Conservation (phyloP, 495 filamentous ascomycete species). For the Tetracladium marchalianum region DNA sequence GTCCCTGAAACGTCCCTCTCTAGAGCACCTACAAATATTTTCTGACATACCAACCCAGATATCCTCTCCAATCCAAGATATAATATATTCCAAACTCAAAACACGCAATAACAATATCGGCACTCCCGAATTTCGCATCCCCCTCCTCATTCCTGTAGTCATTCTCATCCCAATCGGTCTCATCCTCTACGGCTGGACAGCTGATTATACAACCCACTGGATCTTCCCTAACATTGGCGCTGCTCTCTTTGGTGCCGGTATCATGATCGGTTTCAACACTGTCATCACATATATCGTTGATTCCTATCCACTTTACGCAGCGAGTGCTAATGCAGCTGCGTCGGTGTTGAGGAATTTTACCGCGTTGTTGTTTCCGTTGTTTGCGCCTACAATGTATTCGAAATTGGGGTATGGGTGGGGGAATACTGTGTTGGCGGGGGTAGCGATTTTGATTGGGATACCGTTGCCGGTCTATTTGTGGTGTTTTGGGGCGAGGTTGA, state of each 20-base stretch:
- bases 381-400: constrained; percentile 48
- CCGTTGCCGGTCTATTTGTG: constrained; percentile 39
- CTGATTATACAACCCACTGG: constrained; percentile 54
- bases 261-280: constrained; percentile 47
- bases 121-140: constrained; percentile 61
- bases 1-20: constrained; percentile 59
- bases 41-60: neutral
- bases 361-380: constrained; percentile 53
- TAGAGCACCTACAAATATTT: constrained; percentile 1
- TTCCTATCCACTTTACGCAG: constrained; percentile 53
- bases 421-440: constrained; percentile 47
- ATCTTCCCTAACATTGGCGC: constrained; percentile 65
- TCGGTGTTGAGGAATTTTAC: constrained; percentile 40
- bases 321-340: constrained; percentile 47
- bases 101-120: constrained; percentile 34
- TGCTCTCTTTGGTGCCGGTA: constrained; percentile 44
- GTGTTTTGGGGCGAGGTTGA: constrained; percentile 29
- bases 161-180: constrained; percentile 51
- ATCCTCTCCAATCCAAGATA: constrained; percentile 20
- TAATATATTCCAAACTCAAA: constrained; percentile 31
- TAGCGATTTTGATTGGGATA: constrained; percentile 32
- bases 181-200: constrained; percentile 66
- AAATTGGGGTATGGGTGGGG: constrained; percentile 46
- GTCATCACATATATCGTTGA: constrained; percentile 51
- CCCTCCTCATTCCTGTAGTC: constrained; percentile 46